Base-by-base conservation (phyloP, 1,284 basidiomycete genomes). In the Ganoderma sinense region DNA sequence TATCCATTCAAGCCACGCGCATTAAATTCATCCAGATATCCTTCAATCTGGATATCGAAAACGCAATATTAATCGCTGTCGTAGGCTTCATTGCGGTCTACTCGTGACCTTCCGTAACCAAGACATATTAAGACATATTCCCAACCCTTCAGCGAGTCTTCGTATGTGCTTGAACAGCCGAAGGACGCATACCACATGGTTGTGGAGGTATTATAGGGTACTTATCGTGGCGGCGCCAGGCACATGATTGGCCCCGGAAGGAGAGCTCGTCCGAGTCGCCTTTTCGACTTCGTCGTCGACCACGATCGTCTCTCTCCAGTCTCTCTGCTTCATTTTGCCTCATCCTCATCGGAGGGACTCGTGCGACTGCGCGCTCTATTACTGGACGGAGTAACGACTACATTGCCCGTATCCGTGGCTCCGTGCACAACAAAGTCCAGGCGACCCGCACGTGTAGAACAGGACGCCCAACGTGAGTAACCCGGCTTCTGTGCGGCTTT, bases 401-500 rank as follows among this genome's bases (percentile, higher is more conserved):
- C n/a, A 58, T 26, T 23, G 11, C 58, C 66, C 66, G 53, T 43
- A 64, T 43, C 13, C 29, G 13, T 51, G 67, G 67, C 20, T 53
- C 62, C 53, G 43, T 67, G 55, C 39, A 39, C 39, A 58, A 67
- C 63, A 45, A 69, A 41, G 43, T 26, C 69, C 67, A 69, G 67
- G 58, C 72, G 66, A 55, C 65, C 53, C 58, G 70, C 70, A 70
- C 70, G 70, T 71, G 72, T 71, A 63, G 48, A 10, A 26, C 31
- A 56, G 68, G 53, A 71, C 68, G 66, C 62, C 41, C 48, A 64
- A 64, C 67, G 72, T 73, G 72, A 71, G 72, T 73, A 53, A 61
- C 58, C 60, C 51, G 33, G 56, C 48, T 64, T 63, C 55, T 55
- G 40, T 62, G 40, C 40, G 23, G 56, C 31, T 29, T 61, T 26